These are phyloP conservation scores for Botrytis aclada DNA, from an alignment of 2,329 filamentous ascomycete genomes.

Conservation along the genomic window DNA sequence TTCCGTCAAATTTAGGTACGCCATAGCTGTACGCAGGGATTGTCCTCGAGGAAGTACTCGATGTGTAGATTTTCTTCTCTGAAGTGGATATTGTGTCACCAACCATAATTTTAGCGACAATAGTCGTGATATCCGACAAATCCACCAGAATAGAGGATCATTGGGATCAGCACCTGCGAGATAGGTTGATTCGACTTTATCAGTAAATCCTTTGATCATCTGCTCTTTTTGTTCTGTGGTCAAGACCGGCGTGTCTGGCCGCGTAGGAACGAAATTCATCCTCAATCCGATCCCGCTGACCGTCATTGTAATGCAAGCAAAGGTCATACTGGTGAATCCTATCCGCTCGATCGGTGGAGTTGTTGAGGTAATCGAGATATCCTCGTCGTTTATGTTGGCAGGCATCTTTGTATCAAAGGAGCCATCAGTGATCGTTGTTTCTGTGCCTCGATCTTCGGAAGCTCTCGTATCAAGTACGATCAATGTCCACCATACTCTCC, in stretches of 20 bases:
- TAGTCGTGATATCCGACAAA: slow-evolving; percentile 10
- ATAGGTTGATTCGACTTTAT: slow-evolving; percentile 12
- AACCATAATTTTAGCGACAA: slow-evolving; percentile 44
- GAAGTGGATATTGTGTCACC: slow-evolving; percentile 44
- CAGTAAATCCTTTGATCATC: slow-evolving; percentile 16
- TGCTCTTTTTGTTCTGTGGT: slow-evolving; percentile 16
- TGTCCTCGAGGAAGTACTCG: slow-evolving; percentile 14
- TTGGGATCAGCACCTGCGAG: neutral
- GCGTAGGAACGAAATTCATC: slow-evolving; percentile 19
- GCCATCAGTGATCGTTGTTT: slow-evolving; percentile 43
- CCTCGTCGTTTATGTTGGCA: slow-evolving; percentile 51
- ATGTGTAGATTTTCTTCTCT: neutral
- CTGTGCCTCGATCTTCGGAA: slow-evolving; percentile 49
- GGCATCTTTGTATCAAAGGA: slow-evolving; percentile 48
- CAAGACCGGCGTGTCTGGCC: neutral
- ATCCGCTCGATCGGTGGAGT: neutral
- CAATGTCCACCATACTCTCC: slow-evolving; percentile 51
- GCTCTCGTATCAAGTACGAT: slow-evolving; percentile 47
- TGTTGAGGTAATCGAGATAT: slow-evolving; percentile 38
- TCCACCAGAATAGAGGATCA: neutral
- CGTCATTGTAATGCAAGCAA: slow-evolving; percentile 21
- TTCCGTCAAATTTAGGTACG: slow-evolving; percentile 33
- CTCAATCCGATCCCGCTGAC: slow-evolving; percentile 6
- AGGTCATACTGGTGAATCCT: slow-evolving; percentile 24
- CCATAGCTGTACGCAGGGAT: slow-evolving; percentile 45